A percentile compares a stretch with the other conserved stretches of the same genome.
These are phyloP conservation scores for Schizochytrium sp. DNA, from an alignment of 108 stramenopile species.

Conservation along the genomic window DNA sequence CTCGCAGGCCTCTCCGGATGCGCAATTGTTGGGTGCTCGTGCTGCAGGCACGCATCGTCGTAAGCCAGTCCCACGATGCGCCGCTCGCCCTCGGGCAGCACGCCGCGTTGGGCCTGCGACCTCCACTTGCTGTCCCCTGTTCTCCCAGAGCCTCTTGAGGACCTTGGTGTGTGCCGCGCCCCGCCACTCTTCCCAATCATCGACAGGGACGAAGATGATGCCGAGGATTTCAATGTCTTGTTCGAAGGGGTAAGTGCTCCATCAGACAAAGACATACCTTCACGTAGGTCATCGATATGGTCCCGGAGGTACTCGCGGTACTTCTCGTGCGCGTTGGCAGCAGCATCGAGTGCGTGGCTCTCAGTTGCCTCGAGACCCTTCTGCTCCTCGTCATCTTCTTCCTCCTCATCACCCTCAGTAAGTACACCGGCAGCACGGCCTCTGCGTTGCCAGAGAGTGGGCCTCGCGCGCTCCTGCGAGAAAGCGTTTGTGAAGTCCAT, in stretches of 20 bases:
- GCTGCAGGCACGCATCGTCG: not conserved
- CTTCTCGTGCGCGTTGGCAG: not conserved
- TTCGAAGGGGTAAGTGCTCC: too few species aligned
- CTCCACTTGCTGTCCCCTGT: too few species aligned
- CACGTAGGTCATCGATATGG: not conserved
- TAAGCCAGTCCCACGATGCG: not conserved
- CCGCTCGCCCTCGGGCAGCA: not conserved
- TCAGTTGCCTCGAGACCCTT: conserved; percentile 4
- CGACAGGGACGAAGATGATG: too few species aligned
- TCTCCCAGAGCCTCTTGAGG: too few species aligned
- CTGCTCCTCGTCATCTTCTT: conserved; percentile 22
- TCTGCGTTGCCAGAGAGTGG: not conserved
- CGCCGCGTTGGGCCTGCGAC: conserved; percentile 1
- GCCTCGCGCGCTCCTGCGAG: not conserved
- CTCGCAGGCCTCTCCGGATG: conserved; percentile 42
- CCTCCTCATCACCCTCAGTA: not conserved
- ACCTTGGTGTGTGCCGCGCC: too few species aligned
- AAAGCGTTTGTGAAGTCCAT: too few species aligned
- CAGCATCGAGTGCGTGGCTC: conserved; percentile 2
- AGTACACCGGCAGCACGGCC: not conserved
- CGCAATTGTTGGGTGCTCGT: conserved; percentile 38
- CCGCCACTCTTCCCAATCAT: too few species aligned
- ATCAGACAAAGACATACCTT: too few species aligned
- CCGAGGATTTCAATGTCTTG: too few species aligned
- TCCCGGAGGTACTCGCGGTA: conserved; percentile 43